Conservation (phyloP, 352 stramenopile species). For the Globisporangium viniferum region DNA sequence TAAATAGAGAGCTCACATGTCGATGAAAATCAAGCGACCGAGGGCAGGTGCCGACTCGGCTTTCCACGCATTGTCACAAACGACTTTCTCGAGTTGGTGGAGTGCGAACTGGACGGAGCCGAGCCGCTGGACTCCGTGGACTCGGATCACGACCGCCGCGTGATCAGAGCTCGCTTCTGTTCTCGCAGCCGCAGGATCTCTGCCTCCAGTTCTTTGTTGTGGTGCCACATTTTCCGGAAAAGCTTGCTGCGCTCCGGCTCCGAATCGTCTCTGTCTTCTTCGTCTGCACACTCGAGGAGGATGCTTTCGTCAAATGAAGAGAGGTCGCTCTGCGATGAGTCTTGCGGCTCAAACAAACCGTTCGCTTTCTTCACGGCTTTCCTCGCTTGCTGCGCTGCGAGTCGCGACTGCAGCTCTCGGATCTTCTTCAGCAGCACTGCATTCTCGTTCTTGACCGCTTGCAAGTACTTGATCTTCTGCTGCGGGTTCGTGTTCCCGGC, state of each 20-base stretch:
- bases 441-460: slow-evolving; percentile 73
- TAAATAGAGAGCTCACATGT: too few relatives aligned
- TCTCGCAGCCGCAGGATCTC: slow-evolving; percentile 46
- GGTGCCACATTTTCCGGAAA: slow-evolving; percentile 47
- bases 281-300: slow-evolving; percentile 22
- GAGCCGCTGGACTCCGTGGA: slow-evolving; percentile 2
- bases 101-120: not conserved
- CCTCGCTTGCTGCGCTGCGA: slow-evolving; percentile 27
- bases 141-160: not conserved
- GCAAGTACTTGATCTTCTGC: slow-evolving; percentile 72
- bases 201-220: slow-evolving; percentile 43
- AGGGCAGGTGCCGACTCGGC: not conserved
- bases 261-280: slow-evolving; percentile 14
- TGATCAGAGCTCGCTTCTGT: slow-evolving; percentile 24
- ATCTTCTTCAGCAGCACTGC: slow-evolving; percentile 41
- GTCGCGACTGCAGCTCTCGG: slow-evolving; percentile 47
- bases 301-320: slow-evolving; percentile 23
- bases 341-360: slow-evolving; percentile 5
- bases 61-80: not conserved
- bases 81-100: not conserved
- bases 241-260: slow-evolving; percentile 38
- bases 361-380: slow-evolving; percentile 1
- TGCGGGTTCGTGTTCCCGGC: slow-evolving; percentile 62
- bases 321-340: slow-evolving; percentile 12
- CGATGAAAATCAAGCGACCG: not conserved